Conservation (phyloP, 495 filamentous ascomycete species). For the Letharia columbiana region DNA sequence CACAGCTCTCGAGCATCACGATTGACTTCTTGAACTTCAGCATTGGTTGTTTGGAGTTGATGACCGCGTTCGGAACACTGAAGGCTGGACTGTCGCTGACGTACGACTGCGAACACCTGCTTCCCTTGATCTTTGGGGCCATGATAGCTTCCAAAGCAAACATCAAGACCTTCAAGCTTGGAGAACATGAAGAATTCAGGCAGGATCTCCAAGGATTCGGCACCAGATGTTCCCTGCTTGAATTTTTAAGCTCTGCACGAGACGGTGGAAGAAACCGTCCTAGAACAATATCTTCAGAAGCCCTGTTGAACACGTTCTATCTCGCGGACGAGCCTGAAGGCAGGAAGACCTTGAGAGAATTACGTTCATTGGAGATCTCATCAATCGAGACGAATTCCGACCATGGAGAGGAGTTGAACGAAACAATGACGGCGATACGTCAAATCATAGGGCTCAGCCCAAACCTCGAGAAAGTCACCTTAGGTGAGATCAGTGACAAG, state of each 20-base stretch:
- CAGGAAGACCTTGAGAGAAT: background rate
- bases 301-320: background rate
- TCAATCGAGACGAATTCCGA: background rate
- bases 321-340: background rate
- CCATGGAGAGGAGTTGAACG: background rate
- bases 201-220: background rate
- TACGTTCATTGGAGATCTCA: conserved; percentile 1
- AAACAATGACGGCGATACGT: background rate
- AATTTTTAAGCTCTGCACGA: background rate
- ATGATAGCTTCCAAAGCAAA: conserved; percentile 2
- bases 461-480: background rate
- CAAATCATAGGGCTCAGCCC: background rate
- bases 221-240: background rate
- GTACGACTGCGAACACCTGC: background rate
- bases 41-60: background rate
- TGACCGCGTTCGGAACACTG: background rate
- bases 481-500: background rate
- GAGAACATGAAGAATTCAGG: background rate
- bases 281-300: background rate
- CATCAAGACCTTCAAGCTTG: conserved; percentile 4
- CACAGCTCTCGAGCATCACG: background rate
- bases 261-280: background rate
- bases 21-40: conserved; percentile 1
- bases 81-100: background rate
- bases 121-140: conserved; percentile 8